phyloP scores from a whole-genome alignment of 805 yeast genomes.

The Barnettozyma vustinii region DNA sequence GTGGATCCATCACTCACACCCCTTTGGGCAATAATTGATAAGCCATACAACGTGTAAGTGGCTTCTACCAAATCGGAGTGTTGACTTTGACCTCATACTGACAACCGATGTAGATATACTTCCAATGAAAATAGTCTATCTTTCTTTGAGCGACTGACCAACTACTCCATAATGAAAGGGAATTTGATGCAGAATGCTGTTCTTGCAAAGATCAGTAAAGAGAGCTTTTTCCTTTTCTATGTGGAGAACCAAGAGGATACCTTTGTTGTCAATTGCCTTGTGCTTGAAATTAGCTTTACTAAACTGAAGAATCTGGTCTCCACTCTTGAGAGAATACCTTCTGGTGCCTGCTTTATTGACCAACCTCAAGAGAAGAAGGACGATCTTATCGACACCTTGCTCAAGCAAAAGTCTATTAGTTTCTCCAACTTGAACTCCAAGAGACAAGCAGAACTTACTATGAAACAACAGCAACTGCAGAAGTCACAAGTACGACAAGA shows the following conservation, averaged over 20 bases:
- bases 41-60: slow-evolving; percentile 24
- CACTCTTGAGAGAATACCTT: neutral
- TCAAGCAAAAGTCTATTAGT: slow-evolving; percentile 13
- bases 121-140: slow-evolving; percentile 9
- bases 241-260: slow-evolving; percentile 10
- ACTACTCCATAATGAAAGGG: slow-evolving; percentile 13
- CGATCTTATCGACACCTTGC: slow-evolving; percentile 21
- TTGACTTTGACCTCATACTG: neutral
- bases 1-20: slow-evolving; percentile 22
- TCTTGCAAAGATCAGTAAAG: slow-evolving; percentile 9
- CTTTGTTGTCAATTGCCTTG: slow-evolving; percentile 16
- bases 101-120: slow-evolving; percentile 14
- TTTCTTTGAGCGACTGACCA: slow-evolving; percentile 14
- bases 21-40: slow-evolving; percentile 24
- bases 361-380: slow-evolving; percentile 16
- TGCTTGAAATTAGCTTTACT: slow-evolving; percentile 13
- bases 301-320: slow-evolving; percentile 9
- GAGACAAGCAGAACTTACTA: slow-evolving; percentile 13
- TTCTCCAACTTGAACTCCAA: slow-evolving; percentile 16
- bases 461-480: slow-evolving; percentile 18
- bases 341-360: slow-evolving; percentile 17
- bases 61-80: neutral
- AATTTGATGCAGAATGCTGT: slow-evolving; percentile 12
- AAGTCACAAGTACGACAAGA: slow-evolving; percentile 13
- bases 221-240: slow-evolving; percentile 17